Evolutionary conservation across 2,329 filamentous ascomycete genomes (phyloP).

Genomic region (Exophiala phaeomuriformis): DNA sequence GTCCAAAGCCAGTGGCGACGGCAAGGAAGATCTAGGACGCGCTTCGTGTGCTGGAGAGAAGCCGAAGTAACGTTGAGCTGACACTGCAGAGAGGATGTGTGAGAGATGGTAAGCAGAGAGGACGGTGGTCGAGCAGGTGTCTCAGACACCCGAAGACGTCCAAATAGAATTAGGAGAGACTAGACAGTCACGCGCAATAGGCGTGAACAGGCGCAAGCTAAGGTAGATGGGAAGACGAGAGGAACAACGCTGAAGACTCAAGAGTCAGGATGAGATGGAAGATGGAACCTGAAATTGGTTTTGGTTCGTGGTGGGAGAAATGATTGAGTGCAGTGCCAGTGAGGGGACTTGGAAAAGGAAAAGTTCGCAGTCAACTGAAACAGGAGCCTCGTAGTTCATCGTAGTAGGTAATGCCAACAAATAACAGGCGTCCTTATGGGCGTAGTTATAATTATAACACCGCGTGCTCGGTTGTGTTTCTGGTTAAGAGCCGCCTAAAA

Average conservation of each 20-base stretch:
- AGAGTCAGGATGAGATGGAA: not conserved
- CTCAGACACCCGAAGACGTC: conserved; percentile 19
- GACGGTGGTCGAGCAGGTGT: conserved; percentile 15
- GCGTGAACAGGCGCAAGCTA: not conserved
- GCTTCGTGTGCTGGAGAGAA: conserved; percentile 1
- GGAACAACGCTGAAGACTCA: not conserved
- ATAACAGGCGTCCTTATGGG: too few species aligned
- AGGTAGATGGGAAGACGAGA: not conserved
- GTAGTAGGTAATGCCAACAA: not conserved
- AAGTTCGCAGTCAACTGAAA: conserved; percentile 8
- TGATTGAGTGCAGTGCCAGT: conserved; percentile 1
- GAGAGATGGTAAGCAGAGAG: conserved; percentile 12
- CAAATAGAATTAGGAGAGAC: conserved; percentile 1
- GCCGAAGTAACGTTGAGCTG: conserved; percentile 5
- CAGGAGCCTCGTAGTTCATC: conserved; percentile 1
- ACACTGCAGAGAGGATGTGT: conserved; percentile 3
- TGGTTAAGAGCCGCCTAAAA: not conserved
- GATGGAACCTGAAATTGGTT: not conserved
- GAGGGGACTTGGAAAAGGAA: not conserved
- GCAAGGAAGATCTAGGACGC: conserved; percentile 12
- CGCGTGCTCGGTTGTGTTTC: not conserved
- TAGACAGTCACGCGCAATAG: conserved; percentile 5
- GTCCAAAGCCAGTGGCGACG: conserved; percentile 15
- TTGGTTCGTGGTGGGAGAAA: conserved; percentile 2
- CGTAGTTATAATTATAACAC: too few species aligned